Conservation (phyloP, 805 yeast species). For the Metschnikowia arizonensis region DNA sequence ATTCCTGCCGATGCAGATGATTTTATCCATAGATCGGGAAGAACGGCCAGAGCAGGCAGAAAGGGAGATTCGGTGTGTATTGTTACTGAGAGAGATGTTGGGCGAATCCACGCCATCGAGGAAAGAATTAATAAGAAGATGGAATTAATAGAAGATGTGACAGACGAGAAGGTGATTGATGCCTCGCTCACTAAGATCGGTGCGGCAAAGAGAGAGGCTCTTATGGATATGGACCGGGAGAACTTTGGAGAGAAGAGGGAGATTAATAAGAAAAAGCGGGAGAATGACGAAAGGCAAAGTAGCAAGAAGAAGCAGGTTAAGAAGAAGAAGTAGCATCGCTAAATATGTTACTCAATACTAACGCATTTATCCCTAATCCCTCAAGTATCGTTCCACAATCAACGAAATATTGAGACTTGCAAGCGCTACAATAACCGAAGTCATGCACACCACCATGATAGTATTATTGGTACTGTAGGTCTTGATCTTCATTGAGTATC, state of each 20-base stretch:
- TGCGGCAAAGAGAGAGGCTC: constrained; percentile 82
- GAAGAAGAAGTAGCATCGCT: no score
- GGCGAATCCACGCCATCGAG: constrained; percentile 79
- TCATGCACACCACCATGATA: constrained; percentile 30
- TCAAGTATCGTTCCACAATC: constrained; percentile 16
- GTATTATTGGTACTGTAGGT: constrained; percentile 32
- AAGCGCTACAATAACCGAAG: constrained; percentile 32
- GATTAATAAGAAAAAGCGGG: constrained; percentile 44
- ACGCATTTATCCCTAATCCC: neutral
- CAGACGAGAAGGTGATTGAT: constrained; percentile 74
- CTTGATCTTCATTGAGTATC: constrained; percentile 41
- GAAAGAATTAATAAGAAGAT: constrained; percentile 75
- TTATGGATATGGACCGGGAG: constrained; percentile 91
- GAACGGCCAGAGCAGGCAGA: constrained; percentile 98
- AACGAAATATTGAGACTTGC: constrained; percentile 34
- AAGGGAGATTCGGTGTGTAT: constrained; percentile 78
- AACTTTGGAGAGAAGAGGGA: constrained; percentile 73
- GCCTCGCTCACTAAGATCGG: constrained; percentile 66
- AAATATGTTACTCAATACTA: neutral
- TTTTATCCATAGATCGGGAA: constrained; percentile 94
- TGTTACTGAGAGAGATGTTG: constrained; percentile 81
- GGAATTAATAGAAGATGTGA: constrained; percentile 65
- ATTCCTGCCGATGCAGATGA: constrained; percentile 96
- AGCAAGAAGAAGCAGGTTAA: neutral
- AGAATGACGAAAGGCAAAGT: constrained; percentile 5